These are phyloP conservation scores for Penicillium sp. DNA, from an alignment of 2,329 filamentous ascomycete species.

Conservation along the genomic window DNA sequence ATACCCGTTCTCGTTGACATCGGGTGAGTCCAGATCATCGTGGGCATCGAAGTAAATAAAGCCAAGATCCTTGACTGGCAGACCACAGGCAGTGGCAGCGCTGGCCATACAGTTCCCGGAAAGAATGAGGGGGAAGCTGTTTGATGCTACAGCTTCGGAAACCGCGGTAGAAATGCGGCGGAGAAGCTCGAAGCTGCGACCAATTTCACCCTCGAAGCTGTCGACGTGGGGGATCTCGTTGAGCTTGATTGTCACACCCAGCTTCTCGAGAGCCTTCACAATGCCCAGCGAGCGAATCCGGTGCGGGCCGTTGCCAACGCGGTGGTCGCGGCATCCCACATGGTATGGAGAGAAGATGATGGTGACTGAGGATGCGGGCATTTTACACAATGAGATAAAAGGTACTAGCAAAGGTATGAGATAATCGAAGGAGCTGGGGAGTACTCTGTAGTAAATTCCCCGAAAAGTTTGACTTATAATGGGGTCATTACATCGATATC, in stretches of 20 bases:
- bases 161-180: slow-evolving; percentile 40
- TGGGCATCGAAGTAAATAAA: slow-evolving; percentile 50
- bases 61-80: slow-evolving; percentile 27
- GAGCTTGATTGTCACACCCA: slow-evolving; percentile 26
- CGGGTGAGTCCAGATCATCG: slow-evolving; percentile 44
- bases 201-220: slow-evolving; percentile 45
- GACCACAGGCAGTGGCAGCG: slow-evolving; percentile 40
- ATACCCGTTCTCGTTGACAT: slow-evolving; percentile 40
- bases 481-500: too few species aligned
- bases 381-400: neutral
- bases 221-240: slow-evolving; percentile 34
- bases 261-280: slow-evolving; percentile 24
- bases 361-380: slow-evolving; percentile 24
- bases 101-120: slow-evolving; percentile 44
- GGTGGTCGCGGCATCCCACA: slow-evolving; percentile 38
- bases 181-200: slow-evolving; percentile 43
- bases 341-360: slow-evolving; percentile 46
- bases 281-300: slow-evolving; percentile 35
- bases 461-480: too few species aligned
- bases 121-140: slow-evolving; percentile 43
- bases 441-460: too few species aligned
- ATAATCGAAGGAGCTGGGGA: neutral
- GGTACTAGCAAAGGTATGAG: neutral
- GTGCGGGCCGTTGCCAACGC: slow-evolving; percentile 42
- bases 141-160: slow-evolving; percentile 21